Conservation (phyloP, 148 eudicot species). For the Camellia granthamiana region DNA sequence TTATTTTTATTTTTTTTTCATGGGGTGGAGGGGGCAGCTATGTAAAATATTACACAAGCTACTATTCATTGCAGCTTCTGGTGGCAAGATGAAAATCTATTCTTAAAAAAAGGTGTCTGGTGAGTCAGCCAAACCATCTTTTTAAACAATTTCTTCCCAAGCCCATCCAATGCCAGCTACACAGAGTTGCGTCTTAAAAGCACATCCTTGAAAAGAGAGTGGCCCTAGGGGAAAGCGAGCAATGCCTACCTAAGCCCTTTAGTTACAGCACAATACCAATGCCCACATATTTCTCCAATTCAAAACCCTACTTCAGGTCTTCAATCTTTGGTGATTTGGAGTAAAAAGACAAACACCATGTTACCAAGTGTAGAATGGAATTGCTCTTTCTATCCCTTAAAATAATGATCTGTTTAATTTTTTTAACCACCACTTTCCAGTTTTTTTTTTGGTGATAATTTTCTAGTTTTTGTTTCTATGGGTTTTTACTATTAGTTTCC, state of each 20-base stretch:
- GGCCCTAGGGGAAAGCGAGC: background rate
- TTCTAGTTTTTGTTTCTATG: background rate
- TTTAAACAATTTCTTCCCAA: background rate
- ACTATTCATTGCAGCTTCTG: background rate
- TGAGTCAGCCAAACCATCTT: slow-evolving; percentile 4
- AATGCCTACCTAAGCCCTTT: background rate
- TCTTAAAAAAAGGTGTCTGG: background rate
- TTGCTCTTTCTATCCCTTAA: background rate
- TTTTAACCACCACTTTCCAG: background rate
- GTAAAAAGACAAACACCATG: background rate
- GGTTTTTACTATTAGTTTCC: background rate
- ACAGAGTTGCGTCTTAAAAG: background rate
- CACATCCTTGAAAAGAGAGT: background rate
- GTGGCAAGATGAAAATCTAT: background rate
- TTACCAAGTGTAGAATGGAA: background rate
- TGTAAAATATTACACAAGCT: background rate
- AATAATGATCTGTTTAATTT: background rate
- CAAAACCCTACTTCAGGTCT: background rate
- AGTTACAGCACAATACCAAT: background rate
- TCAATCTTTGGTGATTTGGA: background rate
- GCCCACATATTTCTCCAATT: background rate
- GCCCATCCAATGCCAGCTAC: background rate
- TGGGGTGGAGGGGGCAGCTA: background rate
- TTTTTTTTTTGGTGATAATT: too few relatives aligned
- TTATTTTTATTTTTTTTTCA: too few relatives aligned